phyloP scores from a whole-genome alignment of 2,329 filamentous ascomycete genomes.

The Juglanconis oblonga region DNA sequence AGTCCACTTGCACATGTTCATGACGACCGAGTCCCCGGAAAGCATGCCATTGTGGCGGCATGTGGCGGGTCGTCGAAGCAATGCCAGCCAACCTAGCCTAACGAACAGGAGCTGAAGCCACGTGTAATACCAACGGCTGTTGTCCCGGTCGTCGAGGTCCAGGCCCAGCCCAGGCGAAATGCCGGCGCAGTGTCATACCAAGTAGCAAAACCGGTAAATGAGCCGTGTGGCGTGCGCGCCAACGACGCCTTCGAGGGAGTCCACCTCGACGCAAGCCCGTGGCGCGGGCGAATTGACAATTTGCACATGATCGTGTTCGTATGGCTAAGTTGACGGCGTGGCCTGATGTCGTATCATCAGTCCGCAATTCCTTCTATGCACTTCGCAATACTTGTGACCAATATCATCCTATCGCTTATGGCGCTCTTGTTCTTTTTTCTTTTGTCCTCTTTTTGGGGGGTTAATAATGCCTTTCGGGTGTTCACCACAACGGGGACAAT shows the following conservation, averaged over 20 bases:
- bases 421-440: too few relatives aligned
- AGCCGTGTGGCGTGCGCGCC: neutral
- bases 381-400: neutral
- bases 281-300: slow-evolving; percentile 5
- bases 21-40: neutral
- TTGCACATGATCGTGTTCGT: slow-evolving; percentile 8
- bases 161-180: slow-evolving; percentile 13
- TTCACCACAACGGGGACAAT: too few relatives aligned
- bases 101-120: slow-evolving; percentile 3
- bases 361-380: neutral
- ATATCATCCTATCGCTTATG: neutral
- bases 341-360: neutral
- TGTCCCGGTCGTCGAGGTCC: slow-evolving; percentile 2
- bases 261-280: slow-evolving; percentile 8
- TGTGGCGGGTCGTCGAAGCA: neutral
- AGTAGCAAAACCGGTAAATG: neutral
- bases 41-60: neutral
- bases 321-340: slow-evolving; percentile 2
- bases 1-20: neutral
- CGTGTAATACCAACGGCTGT: slow-evolving; percentile 12
- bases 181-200: slow-evolving; percentile 4
- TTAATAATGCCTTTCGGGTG: too few relatives aligned
- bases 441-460: too few relatives aligned
- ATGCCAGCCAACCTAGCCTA: neutral
- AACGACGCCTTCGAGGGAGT: neutral